phyloP scores from a whole-genome alignment of 2,329 filamentous ascomycete species.

The Blastomyces silverae region DNA sequence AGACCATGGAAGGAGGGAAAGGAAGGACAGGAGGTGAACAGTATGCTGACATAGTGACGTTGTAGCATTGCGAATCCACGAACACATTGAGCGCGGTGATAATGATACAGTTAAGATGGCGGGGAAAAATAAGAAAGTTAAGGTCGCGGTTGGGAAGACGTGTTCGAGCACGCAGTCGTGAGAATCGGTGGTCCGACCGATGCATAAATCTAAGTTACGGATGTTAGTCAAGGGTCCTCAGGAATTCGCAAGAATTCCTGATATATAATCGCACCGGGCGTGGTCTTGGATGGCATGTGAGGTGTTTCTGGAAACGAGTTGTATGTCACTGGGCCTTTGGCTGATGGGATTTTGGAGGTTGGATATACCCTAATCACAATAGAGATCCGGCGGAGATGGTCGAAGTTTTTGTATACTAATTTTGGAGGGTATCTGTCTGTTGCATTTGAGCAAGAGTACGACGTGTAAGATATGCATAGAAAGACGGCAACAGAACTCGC shows the following conservation, averaged over 20 bases:
- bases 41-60: neutral
- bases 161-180: constrained; percentile 30
- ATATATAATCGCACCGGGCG: neutral
- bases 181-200: constrained; percentile 5
- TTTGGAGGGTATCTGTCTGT: neutral
- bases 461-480: constrained; percentile 3
- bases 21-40: neutral
- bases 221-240: neutral
- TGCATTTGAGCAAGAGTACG: neutral
- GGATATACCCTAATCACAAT: neutral
- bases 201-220: neutral
- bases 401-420: neutral
- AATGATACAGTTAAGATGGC: constrained; percentile 80
- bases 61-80: constrained; percentile 77
- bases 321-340: neutral
- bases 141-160: constrained; percentile 34
- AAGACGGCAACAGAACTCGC: neutral
- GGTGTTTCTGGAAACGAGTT: neutral
- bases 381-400: neutral
- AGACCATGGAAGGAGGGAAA: neutral
- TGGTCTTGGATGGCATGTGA: neutral
- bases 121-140: constrained; percentile 35
- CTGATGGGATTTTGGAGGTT: neutral
- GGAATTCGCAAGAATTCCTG: neutral
- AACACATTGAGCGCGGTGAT: constrained; percentile 83